Conservation (phyloP, 495 filamentous ascomycete species). For the Elasticomyces elasticus region DNA sequence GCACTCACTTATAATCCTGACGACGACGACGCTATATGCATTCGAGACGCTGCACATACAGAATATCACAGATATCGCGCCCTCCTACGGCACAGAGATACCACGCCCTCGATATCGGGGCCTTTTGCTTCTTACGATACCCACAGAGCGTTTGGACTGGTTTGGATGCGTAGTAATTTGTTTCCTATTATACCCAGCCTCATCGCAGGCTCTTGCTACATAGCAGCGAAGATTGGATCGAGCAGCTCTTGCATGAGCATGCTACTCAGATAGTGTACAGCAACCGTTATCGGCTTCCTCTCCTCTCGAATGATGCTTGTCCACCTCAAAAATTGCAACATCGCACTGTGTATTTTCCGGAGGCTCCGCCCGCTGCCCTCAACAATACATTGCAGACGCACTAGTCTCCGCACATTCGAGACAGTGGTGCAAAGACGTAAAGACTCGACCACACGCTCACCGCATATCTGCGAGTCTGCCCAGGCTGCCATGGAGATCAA, state of each 20-base stretch:
- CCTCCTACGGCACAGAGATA: constrained; percentile 12
- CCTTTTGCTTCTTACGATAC: constrained; percentile 16
- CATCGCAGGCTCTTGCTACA: not conserved
- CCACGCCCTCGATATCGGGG: constrained; percentile 14
- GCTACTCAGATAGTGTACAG: not conserved
- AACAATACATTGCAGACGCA: too few species aligned
- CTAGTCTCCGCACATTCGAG: too few species aligned
- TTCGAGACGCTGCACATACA: not conserved
- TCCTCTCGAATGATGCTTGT: not conserved
- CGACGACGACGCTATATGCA: not conserved
- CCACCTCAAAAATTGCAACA: not conserved
- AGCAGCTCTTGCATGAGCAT: not conserved
- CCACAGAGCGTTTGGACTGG: constrained; percentile 4
- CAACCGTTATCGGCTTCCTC: not conserved
- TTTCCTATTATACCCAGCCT: not conserved
- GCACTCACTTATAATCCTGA: not conserved
- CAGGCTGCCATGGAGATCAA: too few species aligned
- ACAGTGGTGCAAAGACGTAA: too few species aligned
- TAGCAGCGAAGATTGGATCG: too few species aligned
- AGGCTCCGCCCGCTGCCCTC: too few species aligned
- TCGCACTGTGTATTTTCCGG: too few species aligned
- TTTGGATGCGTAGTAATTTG: constrained; percentile 2
- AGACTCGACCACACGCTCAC: too few species aligned
- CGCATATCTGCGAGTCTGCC: too few species aligned
- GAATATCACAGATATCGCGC: constrained; percentile 9